These are phyloP conservation scores for Gloeostereum incarnatum DNA, from an alignment of 768 basidiomycete genomes.

Conservation along the genomic window DNA sequence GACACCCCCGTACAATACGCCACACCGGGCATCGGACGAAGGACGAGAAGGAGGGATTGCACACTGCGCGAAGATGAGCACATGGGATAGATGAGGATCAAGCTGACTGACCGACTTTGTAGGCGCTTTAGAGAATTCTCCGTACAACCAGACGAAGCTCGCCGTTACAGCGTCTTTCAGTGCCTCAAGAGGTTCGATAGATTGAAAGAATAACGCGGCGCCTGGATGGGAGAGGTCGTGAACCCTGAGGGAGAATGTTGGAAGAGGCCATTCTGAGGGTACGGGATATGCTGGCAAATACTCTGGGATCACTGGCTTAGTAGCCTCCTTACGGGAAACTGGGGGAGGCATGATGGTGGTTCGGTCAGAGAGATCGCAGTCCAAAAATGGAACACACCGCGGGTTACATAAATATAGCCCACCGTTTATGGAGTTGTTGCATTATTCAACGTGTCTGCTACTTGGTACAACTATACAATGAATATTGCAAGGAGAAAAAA, in stretches of 20 bases:
- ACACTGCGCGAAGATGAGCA: constrained; percentile 33
- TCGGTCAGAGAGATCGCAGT: too few relatives aligned
- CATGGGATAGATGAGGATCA: background rate
- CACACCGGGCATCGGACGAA: constrained; percentile 60
- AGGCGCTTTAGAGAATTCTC: constrained; percentile 24
- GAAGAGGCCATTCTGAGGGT: constrained; percentile 58
- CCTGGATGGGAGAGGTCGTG: constrained; percentile 56
- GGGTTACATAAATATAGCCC: too few relatives aligned
- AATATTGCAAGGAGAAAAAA: too few relatives aligned
- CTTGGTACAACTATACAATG: too few relatives aligned
- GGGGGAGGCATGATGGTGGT: too few relatives aligned
- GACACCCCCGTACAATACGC: constrained; percentile 54
- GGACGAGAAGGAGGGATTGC: constrained; percentile 42
- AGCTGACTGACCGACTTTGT: constrained; percentile 19
- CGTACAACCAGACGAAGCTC: constrained; percentile 35
- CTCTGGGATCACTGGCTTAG: too few relatives aligned
- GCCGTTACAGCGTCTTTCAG: constrained; percentile 38
- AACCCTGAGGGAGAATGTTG: constrained; percentile 43
- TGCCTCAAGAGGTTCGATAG: constrained; percentile 31
- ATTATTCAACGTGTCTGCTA: too few relatives aligned
- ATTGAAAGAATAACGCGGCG: constrained; percentile 42
- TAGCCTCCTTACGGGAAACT: too few relatives aligned
- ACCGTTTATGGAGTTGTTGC: too few relatives aligned
- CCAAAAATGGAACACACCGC: too few relatives aligned
- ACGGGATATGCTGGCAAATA: too few relatives aligned